A percentile compares a stretch with the other conserved stretches of the same genome.
These are phyloP conservation scores for Skeletonema menzelii DNA, from an alignment of 108 stramenopile species.

Conservation along the genomic window DNA sequence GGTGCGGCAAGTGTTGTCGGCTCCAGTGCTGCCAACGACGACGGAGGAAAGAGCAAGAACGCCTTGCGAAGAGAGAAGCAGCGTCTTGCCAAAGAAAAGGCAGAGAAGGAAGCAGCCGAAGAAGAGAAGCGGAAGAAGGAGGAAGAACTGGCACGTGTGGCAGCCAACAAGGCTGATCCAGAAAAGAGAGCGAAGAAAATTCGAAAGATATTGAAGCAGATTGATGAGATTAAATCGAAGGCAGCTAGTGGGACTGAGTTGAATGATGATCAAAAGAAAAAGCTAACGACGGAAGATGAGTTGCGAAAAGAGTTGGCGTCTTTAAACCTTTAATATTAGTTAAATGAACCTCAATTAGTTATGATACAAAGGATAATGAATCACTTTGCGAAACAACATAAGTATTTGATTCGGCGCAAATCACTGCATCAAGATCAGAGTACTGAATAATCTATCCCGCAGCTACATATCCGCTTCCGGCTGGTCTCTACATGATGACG, in stretches of 20 bases:
- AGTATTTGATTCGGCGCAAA: too few species aligned
- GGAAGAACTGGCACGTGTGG: slow-evolving; percentile 33
- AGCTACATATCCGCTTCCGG: too few species aligned
- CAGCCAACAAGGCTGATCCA: slow-evolving; percentile 57
- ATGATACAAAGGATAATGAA: neutral
- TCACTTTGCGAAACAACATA: too few species aligned
- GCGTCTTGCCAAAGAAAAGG: slow-evolving; percentile 56
- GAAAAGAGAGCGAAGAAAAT: slow-evolving; percentile 80
- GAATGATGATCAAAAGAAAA: slow-evolving; percentile 86
- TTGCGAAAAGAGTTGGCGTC: slow-evolving; percentile 63
- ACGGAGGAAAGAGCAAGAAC: slow-evolving; percentile 70
- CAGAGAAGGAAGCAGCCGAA: slow-evolving; percentile 52
- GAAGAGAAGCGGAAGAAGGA: slow-evolving; percentile 36
- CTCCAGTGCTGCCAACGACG: slow-evolving; percentile 14
- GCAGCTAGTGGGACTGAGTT: slow-evolving; percentile 49
- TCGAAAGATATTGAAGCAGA: slow-evolving; percentile 83
- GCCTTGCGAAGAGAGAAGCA: slow-evolving; percentile 76
- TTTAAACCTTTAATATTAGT: slow-evolving; percentile 5
- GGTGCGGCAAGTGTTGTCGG: slow-evolving; percentile 57
- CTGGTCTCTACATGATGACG: too few species aligned
- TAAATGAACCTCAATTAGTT: neutral
- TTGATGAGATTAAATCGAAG: slow-evolving; percentile 82
- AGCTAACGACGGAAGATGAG: slow-evolving; percentile 65
- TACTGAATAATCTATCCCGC: too few species aligned
- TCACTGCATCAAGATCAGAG: too few species aligned